Conservation (phyloP, 2,329 filamentous ascomycete genomes). For the Pseudocercospora fijiensis region DNA sequence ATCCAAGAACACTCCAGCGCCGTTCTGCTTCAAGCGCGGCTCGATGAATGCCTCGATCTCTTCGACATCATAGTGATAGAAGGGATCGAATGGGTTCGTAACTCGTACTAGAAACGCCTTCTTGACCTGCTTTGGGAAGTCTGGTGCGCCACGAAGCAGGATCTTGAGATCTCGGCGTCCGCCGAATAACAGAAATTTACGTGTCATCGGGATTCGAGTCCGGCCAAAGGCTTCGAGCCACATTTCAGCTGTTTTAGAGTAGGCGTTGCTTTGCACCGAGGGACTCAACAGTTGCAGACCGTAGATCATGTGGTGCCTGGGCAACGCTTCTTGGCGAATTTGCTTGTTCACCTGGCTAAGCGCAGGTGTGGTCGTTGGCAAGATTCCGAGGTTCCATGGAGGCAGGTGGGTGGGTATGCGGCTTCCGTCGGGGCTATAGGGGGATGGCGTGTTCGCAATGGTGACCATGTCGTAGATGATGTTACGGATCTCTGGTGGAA, state of each 20-base stretch:
- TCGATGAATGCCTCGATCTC: neutral
- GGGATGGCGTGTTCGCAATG: too few relatives aligned
- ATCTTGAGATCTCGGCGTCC: neutral
- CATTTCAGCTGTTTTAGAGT: too few relatives aligned
- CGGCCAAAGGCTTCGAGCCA: neutral
- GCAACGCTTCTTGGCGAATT: neutral
- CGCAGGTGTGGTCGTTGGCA: neutral
- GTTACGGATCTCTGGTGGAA: neutral
- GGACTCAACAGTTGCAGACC: neutral
- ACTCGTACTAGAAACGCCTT: neutral
- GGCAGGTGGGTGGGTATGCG: neutral
- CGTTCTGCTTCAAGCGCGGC: neutral
- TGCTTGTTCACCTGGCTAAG: neutral
- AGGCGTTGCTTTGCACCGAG: too few relatives aligned
- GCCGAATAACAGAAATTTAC: neutral
- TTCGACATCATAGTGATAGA: neutral
- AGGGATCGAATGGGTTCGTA: too few relatives aligned
- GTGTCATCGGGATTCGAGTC: neutral
- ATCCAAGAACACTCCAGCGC: neutral
- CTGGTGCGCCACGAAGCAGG: neutral
- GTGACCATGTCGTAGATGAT: too few relatives aligned
- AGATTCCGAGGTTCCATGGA: neutral
- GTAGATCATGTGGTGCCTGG: neutral
- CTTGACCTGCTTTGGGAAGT: neutral
- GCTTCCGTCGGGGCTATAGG: too few relatives aligned